These are phyloP conservation scores for Neocallimastix lanati DNA, from an alignment of 192 early-diverging fungal species.

Conservation along the genomic window DNA sequence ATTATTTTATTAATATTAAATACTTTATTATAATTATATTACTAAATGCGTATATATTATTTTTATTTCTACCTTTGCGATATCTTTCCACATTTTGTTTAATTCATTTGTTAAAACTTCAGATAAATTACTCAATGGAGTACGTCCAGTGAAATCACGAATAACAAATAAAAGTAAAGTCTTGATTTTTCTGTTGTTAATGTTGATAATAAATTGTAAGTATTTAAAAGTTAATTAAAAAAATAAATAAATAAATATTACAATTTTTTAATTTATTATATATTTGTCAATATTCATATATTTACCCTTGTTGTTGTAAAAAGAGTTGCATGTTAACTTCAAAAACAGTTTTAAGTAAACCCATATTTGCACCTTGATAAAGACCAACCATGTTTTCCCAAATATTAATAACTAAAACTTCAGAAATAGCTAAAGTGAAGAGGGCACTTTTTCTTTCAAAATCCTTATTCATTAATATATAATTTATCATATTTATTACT, in stretches of 20 bases:
- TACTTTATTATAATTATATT: too few relatives aligned
- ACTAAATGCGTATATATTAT: too few relatives aligned
- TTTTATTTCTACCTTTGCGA: constrained; percentile 46
- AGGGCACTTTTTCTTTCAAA: constrained; percentile 97
- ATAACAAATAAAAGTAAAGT: constrained; percentile 92
- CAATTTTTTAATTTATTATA: too few relatives aligned
- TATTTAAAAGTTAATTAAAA: too few relatives aligned
- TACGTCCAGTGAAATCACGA: constrained; percentile 78
- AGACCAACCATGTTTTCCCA: constrained; percentile 96
- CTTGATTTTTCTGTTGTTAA: constrained; percentile 50
- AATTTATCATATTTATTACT: constrained; percentile 1
- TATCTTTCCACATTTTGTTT: constrained; percentile 75
- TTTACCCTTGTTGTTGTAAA: constrained; percentile 49
- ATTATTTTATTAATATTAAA: too few relatives aligned
- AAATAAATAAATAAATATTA: too few relatives aligned
- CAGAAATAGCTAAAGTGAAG: constrained; percentile 84
- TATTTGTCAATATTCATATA: background rate
- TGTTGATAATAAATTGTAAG: too few relatives aligned
- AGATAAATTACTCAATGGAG: constrained; percentile 62
- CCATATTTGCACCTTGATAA: constrained; percentile 99
- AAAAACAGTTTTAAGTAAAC: constrained; percentile 91
- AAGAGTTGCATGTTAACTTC: constrained; percentile 98
- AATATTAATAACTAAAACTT: constrained; percentile 93
- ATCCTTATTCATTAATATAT: too few relatives aligned
- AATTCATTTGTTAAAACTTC: constrained; percentile 65